phyloP scores from a whole-genome alignment of 2,329 filamentous ascomycete genomes.

The Triangularia setosa region DNA sequence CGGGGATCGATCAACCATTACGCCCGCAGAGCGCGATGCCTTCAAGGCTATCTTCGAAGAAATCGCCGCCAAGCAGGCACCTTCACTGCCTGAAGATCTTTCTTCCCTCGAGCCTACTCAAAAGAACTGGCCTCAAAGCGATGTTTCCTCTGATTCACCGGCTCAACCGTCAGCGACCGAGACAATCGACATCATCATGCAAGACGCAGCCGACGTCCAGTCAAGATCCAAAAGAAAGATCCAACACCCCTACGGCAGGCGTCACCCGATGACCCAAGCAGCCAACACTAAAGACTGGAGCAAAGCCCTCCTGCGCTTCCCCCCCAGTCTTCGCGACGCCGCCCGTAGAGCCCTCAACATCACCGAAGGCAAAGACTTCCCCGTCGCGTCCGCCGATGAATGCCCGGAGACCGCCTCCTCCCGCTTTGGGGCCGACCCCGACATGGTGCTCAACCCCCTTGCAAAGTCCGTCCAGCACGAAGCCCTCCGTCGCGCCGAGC shows the following conservation, averaged over 20 bases:
- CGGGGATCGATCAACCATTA: slow-evolving; percentile 48
- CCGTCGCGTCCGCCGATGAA: not conserved
- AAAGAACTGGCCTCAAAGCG: not conserved
- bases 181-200: slow-evolving; percentile 28
- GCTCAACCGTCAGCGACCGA: slow-evolving; percentile 4
- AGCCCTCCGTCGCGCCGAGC: slow-evolving; percentile 42
- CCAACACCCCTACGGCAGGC: slow-evolving; percentile 13
- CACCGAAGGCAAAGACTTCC: slow-evolving; percentile 21
- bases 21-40: slow-evolving; percentile 46
- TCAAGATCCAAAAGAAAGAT: slow-evolving; percentile 11
- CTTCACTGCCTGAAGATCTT: slow-evolving; percentile 19
- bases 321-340: slow-evolving; percentile 37
- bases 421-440: slow-evolving; percentile 2
- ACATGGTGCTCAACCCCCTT: slow-evolving; percentile 21
- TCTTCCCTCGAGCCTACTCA: not conserved
- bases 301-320: slow-evolving; percentile 38
- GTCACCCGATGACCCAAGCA: slow-evolving; percentile 21
- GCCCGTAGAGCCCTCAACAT: slow-evolving; percentile 38
- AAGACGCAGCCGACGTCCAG: slow-evolving; percentile 25
- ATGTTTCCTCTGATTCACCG: not conserved
- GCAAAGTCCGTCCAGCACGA: slow-evolving; percentile 37
- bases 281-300: slow-evolving; percentile 31
- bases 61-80: slow-evolving; percentile 41
- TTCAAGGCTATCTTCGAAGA: slow-evolving; percentile 56
- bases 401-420: slow-evolving; percentile 27